Evolutionary conservation across 176 grass and related monocot genomes (phyloP).

Genomic region (Coix lacrymajobi): DNA sequence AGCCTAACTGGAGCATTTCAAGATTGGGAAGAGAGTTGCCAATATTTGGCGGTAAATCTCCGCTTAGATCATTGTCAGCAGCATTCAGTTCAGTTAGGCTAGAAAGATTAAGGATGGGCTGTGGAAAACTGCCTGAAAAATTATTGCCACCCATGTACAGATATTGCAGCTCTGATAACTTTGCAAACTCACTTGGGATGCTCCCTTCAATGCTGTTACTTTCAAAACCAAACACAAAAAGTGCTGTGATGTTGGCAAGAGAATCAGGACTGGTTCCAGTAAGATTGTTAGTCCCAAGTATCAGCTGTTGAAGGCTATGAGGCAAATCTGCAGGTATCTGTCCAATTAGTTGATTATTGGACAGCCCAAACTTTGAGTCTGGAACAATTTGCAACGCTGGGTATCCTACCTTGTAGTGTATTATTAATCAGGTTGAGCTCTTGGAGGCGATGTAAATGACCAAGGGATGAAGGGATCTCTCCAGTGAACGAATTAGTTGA

Average conservation of each 20-base stretch:
- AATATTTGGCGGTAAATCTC: background rate
- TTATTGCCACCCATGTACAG: background rate
- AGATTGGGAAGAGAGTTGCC: background rate
- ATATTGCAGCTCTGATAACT: background rate
- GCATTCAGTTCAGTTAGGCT: background rate
- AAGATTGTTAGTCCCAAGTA: background rate
- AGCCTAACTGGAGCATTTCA: background rate
- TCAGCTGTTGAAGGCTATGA: background rate
- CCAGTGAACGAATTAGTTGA: background rate
- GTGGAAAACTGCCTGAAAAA: background rate
- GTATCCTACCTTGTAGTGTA: background rate
- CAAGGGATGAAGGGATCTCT: slow-evolving; percentile 23
- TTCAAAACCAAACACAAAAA: background rate
- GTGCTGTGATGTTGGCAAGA: background rate
- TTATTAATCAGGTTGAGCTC: background rate
- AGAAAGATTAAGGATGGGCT: slow-evolving; percentile 10
- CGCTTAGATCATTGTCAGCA: background rate
- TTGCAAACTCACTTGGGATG: slow-evolving; percentile 15
- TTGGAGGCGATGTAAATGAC: background rate
- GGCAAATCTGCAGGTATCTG: background rate
- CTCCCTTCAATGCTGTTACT: slow-evolving; percentile 10
- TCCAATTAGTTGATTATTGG: background rate
- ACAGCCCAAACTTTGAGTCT: background rate
- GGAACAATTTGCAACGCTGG: background rate
- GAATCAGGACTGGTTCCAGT: background rate